Evolutionary conservation across 2,329 filamentous ascomycete genomes (phyloP).

Genomic region (Aureobasidium sp.): DNA sequence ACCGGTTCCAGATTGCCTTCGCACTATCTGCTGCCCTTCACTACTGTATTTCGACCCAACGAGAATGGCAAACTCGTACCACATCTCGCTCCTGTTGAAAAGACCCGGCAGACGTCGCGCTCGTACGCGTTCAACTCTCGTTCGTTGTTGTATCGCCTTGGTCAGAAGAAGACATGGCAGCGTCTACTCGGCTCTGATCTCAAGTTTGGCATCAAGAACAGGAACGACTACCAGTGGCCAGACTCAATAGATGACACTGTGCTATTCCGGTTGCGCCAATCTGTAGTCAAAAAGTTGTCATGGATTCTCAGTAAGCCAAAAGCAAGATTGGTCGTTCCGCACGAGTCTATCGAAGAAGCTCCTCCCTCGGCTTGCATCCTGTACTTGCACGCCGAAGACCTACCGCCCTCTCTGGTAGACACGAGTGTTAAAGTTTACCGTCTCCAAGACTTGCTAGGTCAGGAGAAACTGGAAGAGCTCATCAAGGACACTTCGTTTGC

Average conservation of each 20-base stretch:
- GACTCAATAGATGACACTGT: slow-evolving; percentile 51
- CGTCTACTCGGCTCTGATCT: slow-evolving; percentile 16
- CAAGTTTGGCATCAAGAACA: slow-evolving; percentile 14
- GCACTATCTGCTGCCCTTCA: slow-evolving; percentile 59
- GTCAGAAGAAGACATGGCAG: slow-evolving; percentile 22
- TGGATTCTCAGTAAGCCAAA: slow-evolving; percentile 25
- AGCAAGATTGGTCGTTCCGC: background rate
- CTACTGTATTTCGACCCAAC: slow-evolving; percentile 36
- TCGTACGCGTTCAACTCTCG: slow-evolving; percentile 23
- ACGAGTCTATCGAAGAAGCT: background rate
- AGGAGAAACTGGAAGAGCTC: background rate
- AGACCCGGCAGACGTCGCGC: slow-evolving; percentile 1
- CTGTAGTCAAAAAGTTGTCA: slow-evolving; percentile 42
- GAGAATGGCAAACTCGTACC: slow-evolving; percentile 48
- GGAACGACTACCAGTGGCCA: slow-evolving; percentile 26
- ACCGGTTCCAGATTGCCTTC: slow-evolving; percentile 47
- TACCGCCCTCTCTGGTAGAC: background rate
- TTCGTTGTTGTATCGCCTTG: slow-evolving; percentile 33
- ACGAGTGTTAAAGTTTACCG: background rate
- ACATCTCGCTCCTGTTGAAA: slow-evolving; percentile 27
- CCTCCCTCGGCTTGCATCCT: background rate
- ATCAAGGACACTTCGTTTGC: background rate
- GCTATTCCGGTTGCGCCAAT: slow-evolving; percentile 44
- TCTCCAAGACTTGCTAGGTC: background rate
- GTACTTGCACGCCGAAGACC: background rate